Conservation (phyloP, 2,329 filamentous ascomycete species). For the Byssothecium circinans region DNA sequence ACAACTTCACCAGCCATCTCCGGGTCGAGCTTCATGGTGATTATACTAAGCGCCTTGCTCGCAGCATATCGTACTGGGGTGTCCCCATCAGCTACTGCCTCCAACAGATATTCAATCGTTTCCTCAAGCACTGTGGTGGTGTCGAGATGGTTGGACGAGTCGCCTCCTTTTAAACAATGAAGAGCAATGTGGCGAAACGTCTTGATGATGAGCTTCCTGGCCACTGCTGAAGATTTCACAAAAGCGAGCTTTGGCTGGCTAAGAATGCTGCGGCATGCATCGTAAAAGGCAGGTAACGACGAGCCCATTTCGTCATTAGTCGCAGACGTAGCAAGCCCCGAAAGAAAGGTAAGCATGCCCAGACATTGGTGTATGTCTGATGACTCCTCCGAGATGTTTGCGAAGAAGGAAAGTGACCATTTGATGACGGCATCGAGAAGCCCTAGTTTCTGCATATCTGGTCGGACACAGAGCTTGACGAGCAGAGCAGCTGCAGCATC, state of each 20-base stretch:
- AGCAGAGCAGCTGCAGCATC: conserved; percentile 84
- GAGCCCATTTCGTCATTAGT: conserved; percentile 74
- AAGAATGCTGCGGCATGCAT: conserved; percentile 62
- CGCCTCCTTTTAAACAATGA: conserved; percentile 57
- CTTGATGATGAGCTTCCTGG: conserved; percentile 82
- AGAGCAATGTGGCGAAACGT: conserved; percentile 75
- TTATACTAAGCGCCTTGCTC: conserved; percentile 87
- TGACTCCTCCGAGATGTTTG: conserved; percentile 45
- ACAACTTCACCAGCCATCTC: conserved; percentile 86
- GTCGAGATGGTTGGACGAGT: conserved; percentile 39
- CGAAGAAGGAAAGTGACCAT: conserved; percentile 69
- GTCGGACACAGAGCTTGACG: conserved; percentile 77
- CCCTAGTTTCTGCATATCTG: conserved; percentile 81
- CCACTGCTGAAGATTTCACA: conserved; percentile 73
- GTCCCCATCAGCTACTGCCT: conserved; percentile 79
- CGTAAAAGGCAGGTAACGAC: conserved; percentile 68
- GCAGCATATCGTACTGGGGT: conserved; percentile 88
- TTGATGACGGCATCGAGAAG: conserved; percentile 68
- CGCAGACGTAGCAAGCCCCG: conserved; percentile 70
- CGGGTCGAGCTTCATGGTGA: conserved; percentile 75
- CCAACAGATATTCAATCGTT: conserved; percentile 78
- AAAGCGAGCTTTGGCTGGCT: conserved; percentile 54
- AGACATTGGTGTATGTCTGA: conserved; percentile 72
- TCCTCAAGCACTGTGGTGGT: conserved; percentile 63
- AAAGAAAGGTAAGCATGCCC: conserved; percentile 77